Percentiles rank a stretch among this genome's conserved stretches.
phyloP scores from a whole-genome alignment of 2,329 filamentous ascomycete species.

The Pestalotiopsis sp. region DNA sequence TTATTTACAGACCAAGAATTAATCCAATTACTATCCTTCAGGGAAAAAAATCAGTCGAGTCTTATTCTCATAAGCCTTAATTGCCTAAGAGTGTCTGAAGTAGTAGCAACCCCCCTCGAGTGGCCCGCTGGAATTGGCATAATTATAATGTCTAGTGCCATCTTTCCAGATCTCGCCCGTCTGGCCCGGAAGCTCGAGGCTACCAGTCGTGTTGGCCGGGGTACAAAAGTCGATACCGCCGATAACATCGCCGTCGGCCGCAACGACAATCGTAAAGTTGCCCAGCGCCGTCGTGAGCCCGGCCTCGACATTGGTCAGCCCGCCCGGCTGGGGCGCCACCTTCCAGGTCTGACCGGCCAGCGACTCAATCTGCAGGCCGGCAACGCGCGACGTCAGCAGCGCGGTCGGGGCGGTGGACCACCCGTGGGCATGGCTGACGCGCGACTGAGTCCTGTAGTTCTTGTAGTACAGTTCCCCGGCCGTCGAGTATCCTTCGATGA shows the following conservation, averaged over 20 bases:
- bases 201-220: neutral
- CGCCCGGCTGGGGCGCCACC: neutral
- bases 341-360: constrained; percentile 4
- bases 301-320: neutral
- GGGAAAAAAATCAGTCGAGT: too few relatives aligned
- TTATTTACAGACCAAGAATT: too few relatives aligned
- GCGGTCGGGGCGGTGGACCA: constrained; percentile 39
- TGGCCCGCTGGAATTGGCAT: neutral
- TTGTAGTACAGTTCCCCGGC: constrained; percentile 39
- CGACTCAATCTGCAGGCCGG: constrained; percentile 31
- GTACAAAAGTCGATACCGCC: neutral
- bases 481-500: constrained; percentile 43
- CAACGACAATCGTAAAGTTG: neutral
- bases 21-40: too few relatives aligned
- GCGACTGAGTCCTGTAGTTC: constrained; percentile 30
- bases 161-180: neutral
- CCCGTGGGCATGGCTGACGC: constrained; percentile 40
- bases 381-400: constrained; percentile 29
- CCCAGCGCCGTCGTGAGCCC: neutral
- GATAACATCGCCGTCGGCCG: neutral
- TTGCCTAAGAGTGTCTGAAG: neutral
- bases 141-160: neutral
- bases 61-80: too few relatives aligned
- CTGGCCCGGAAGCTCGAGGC: neutral
- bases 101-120: neutral